Base-by-base conservation (phyloP, 306 rosid species). In the Trifolium pratense region DNA sequence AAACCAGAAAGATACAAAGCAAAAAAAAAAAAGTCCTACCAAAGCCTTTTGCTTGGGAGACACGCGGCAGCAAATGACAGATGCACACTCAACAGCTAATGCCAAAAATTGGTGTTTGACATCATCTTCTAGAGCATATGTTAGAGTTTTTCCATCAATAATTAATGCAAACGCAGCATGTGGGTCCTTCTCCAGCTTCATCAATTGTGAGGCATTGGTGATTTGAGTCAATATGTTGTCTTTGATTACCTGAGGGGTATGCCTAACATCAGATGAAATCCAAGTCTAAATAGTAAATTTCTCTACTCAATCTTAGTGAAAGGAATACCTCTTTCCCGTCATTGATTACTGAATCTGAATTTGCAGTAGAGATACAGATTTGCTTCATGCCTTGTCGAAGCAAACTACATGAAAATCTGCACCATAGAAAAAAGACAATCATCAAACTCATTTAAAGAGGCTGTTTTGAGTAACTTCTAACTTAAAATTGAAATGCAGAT, bases 31-130 rank as follows among this genome's bases (percentile, higher is more conserved):
- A n/a, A 16, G 63, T 70, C 85, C 68, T 83, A 94, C 99, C 97
- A 91, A 16, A 51, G 99, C 99, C 83, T 95, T 95, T 79, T 95
- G 99, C 86, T 82, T 91, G 70, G 99, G 99, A 70, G 99, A 95
- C 73, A 95, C 97, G 29, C 97, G 97, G 43, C 99, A 95, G 81
- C 97, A 95, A 72, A 95, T 95, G 69, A 91, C 97, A 17, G 99
- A 95, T 11, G 99, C 96, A 76, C 99, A 95, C 73, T 82, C 92
- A 79, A 95, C 97, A 65, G 97, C 99, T 74, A 95, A 82, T 68
- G 79, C 97, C 73, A 95, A 87, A 84, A 95, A 91, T 14, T 86
- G 96, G 81, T 79, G 83, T 85, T 95, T 91, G 82, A 95, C 78
- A 67, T 91, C 96, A 74, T 83, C 93, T 67, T 95, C 90, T 76